Evolutionary conservation across 257 asterid species (phyloP).

Genomic region (Salvia splendens): DNA sequence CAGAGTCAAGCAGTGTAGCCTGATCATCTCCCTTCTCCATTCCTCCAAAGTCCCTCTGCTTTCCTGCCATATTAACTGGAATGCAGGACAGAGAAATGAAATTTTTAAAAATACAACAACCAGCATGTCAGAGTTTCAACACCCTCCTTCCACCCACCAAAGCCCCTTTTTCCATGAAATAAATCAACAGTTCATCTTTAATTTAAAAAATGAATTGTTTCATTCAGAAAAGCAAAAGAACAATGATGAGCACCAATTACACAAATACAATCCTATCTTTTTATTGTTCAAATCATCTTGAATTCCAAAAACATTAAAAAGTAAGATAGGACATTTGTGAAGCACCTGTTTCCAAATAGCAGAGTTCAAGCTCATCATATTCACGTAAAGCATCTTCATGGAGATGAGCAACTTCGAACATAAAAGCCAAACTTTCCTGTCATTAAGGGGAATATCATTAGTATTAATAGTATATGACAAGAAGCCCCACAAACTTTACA

Average conservation of each 20-base stretch:
- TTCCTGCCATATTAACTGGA: slow-evolving; percentile 72
- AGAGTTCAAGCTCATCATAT: slow-evolving; percentile 97
- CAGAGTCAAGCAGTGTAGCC: slow-evolving; percentile 81
- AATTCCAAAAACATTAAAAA: slow-evolving; percentile 27
- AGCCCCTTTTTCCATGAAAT: neutral
- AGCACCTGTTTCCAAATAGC: slow-evolving; percentile 97
- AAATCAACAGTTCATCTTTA: slow-evolving; percentile 18
- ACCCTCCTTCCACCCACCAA: neutral
- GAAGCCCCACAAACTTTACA: slow-evolving; percentile 14
- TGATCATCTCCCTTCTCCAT: slow-evolving; percentile 84
- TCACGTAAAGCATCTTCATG: slow-evolving; percentile 99
- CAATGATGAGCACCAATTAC: slow-evolving; percentile 15
- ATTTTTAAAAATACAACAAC: neutral
- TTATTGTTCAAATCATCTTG: slow-evolving; percentile 12
- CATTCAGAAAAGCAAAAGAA: neutral
- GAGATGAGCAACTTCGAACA: slow-evolving; percentile 96
- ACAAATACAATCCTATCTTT: slow-evolving; percentile 13
- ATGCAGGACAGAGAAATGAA: slow-evolving; percentile 33
- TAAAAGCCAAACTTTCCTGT: slow-evolving; percentile 98
- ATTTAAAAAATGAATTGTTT: neutral
- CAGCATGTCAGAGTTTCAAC: slow-evolving; percentile 11
- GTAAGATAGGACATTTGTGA: slow-evolving; percentile 28
- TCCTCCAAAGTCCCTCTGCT: slow-evolving; percentile 88
- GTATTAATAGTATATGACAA: slow-evolving; percentile 26
- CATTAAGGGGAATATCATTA: slow-evolving; percentile 32